Evolutionary conservation across 2,329 filamentous ascomycete genomes (phyloP), one percentile per base, ranked within the genome.

Genomic region (Monosporascus sp.): DNA sequence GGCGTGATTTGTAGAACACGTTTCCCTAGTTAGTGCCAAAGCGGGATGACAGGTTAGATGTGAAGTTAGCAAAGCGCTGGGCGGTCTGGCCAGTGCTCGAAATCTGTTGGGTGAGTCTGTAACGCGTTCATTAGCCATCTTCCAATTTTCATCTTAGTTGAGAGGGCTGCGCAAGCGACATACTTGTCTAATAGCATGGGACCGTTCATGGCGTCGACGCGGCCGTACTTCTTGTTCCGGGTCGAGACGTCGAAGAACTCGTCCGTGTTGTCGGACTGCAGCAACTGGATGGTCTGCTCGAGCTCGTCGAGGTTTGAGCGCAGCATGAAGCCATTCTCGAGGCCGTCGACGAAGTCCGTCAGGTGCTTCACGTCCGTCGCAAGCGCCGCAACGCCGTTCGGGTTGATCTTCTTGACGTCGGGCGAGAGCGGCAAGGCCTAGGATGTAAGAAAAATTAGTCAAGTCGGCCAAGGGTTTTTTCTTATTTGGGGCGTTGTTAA

Each of bases 241-340:
- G 87, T 89, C 5, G 87, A 88, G 49, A 94, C 87, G 67, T 99
- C 94, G 69, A 94, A 99, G 71, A 96, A 99, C 70, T 97, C 93
- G 60, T 97, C 92, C n/a, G 90, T 84, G 63, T 96, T 96, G 41
- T 96, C 91, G 1, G 82, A 83, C 65, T 89, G 85, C 81, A 99
- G 88, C 26, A 99, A 78, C 55, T 88, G 85, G 47, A 96, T 87
- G 1, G 94, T 97, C 74, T 99, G 94, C 62, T 93, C 87, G 37
- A 99, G 77, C 73, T 97, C 94, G 63, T 97, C 92, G 40, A 99
- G 76, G 60, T 95, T 94, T 65, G 94, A 88, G 57, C 88, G 82
- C 20, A 99, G 76, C 72, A 96, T 92, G n/a, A 87, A 86, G 6
- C 82, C 81, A 59, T 95, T 93, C 59, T 91, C 88, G 20, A 99